Percentiles rank a stretch among this genome's conserved stretches.
These are phyloP conservation scores for Paratinospora sagittata DNA, from an alignment of 164 flowering plant genomes.

Conservation along the genomic window DNA sequence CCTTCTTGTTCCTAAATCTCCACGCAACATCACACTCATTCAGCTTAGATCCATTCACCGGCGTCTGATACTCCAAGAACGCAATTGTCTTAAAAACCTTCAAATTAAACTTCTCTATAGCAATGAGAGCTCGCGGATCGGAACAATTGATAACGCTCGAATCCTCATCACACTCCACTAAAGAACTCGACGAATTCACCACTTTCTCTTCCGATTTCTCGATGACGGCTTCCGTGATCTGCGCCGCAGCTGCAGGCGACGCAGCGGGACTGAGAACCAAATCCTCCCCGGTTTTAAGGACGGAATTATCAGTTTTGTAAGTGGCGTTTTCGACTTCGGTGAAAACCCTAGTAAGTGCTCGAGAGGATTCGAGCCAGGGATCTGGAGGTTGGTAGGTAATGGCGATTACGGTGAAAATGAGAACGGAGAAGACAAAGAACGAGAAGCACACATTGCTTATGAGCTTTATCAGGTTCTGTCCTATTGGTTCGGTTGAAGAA, in stretches of 20 bases:
- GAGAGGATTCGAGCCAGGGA: conserved; percentile 90
- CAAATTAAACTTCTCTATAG: conserved; percentile 67
- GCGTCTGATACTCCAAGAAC: conserved; percentile 70
- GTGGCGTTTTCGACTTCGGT: conserved; percentile 69
- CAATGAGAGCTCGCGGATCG: conserved; percentile 61
- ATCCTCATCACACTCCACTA: background rate
- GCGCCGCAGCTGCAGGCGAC: conserved; percentile 20
- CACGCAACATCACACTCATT: conserved; percentile 90
- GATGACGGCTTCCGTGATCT: conserved; percentile 39
- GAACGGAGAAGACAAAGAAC: conserved; percentile 70
- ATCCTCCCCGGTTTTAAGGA: conserved; percentile 82
- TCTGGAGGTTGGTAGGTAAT: conserved; percentile 95
- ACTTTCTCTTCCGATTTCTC: conserved; percentile 38
- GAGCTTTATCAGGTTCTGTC: conserved; percentile 66
- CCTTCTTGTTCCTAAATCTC: conserved; percentile 86
- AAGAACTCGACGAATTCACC: conserved; percentile 22
- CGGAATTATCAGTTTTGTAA: conserved; percentile 58
- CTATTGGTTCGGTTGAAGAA: conserved; percentile 53
- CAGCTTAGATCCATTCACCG: conserved; percentile 64
- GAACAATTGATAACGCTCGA: conserved; percentile 57
- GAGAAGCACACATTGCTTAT: conserved; percentile 89
- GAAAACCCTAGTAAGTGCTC: conserved; percentile 63
- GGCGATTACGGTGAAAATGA: conserved; percentile 76
- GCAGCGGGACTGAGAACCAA: conserved; percentile 23
- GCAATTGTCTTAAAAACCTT: conserved; percentile 57